Evolutionary conservation across 176 grass and related monocot species (phyloP).

Genomic region (Hyparrhenia diplandra): DNA sequence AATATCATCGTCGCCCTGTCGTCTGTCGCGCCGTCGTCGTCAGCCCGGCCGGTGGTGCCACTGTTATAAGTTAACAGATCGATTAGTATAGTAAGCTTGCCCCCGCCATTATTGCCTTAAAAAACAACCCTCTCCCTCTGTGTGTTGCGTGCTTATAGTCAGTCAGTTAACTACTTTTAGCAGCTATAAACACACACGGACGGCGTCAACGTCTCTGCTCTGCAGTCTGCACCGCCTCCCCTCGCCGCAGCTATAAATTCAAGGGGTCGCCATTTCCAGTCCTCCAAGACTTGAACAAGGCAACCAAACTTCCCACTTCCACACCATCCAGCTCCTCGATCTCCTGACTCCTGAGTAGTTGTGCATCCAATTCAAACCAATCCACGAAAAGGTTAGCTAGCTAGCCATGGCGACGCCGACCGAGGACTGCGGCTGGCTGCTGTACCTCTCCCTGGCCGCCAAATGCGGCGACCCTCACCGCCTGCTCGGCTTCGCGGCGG

Average conservation of each 20-base stretch:
- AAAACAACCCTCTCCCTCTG: background rate
- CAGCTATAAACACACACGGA: background rate
- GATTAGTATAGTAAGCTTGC: background rate
- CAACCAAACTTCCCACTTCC: background rate
- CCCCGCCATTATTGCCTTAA: background rate
- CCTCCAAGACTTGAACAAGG: background rate
- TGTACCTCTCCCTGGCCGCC: conserved; percentile 57
- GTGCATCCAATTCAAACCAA: background rate
- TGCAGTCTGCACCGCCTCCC: no score
- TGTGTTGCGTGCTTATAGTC: no score
- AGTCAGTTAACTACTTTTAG: background rate
- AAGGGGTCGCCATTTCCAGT: background rate
- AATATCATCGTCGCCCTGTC: background rate
- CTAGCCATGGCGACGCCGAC: conserved; percentile 39
- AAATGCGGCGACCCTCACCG: conserved; percentile 54
- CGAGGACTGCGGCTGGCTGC: conserved; percentile 40
- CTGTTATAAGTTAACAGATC: no score
- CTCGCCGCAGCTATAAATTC: conserved; percentile 37
- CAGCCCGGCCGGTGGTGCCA: no score
- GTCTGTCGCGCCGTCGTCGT: background rate
- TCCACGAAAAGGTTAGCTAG: background rate
- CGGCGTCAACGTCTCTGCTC: no score
- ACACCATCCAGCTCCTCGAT: background rate
- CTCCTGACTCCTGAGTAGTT: background rate
- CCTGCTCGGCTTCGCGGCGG: background rate